phyloP scores from a whole-genome alignment of 331 rosid species.

The Quercus tomentella region DNA sequence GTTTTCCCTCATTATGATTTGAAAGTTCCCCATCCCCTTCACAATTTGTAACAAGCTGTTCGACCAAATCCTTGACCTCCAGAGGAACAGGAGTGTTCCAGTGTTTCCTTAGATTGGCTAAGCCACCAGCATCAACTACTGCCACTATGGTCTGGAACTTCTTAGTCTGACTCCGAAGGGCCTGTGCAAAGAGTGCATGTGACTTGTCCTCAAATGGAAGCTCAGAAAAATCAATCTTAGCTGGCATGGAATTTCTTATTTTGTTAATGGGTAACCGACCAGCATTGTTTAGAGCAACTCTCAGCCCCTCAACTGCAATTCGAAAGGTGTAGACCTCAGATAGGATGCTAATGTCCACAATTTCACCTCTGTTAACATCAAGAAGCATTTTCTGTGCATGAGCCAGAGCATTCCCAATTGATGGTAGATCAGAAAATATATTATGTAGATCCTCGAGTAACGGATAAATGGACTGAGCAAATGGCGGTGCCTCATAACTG shows the following conservation, averaged over 20 bases:
- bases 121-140: conserved; percentile 62
- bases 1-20: conserved; percentile 39
- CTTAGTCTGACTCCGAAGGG: conserved; percentile 58
- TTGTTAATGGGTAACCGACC: conserved; percentile 36
- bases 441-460: conserved; percentile 62
- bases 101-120: conserved; percentile 73
- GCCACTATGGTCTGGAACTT: conserved; percentile 72
- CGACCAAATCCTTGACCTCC: conserved; percentile 56
- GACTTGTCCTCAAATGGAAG: conserved; percentile 70
- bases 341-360: conserved; percentile 42
- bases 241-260: conserved; percentile 13
- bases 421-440: conserved; percentile 51
- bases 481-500: conserved; percentile 53
- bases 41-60: conserved; percentile 33
- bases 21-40: conserved; percentile 32
- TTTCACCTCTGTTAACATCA: conserved; percentile 60
- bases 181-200: conserved; percentile 57
- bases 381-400: conserved; percentile 64
- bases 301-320: conserved; percentile 76
- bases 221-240: conserved; percentile 42
- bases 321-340: conserved; percentile 65
- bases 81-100: conserved; percentile 65
- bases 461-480: conserved; percentile 67
- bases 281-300: conserved; percentile 57
- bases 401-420: conserved; percentile 63